Evolutionary conservation across 106 monocot species (phyloP).

Genomic region (Acorus gramineus): DNA sequence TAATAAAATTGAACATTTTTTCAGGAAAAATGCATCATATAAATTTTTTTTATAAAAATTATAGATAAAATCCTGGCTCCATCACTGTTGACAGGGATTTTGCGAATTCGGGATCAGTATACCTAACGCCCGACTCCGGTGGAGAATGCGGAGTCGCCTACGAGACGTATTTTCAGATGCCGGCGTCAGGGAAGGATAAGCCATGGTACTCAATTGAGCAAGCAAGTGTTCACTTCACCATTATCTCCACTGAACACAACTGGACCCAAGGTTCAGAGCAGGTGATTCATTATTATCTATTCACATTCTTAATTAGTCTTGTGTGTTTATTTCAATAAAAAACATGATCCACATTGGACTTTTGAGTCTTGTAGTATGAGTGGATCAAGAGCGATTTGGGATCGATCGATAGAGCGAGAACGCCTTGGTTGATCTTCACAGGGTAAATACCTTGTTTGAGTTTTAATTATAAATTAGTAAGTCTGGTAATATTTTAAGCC

Average conservation of each 20-base stretch:
- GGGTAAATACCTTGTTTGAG: conserved; percentile 3
- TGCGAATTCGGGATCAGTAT: conserved; percentile 3
- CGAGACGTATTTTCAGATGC: conserved; percentile 12
- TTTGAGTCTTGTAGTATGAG: conserved; percentile 1
- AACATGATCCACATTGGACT: neutral
- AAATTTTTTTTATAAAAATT: no score
- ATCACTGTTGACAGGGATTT: neutral
- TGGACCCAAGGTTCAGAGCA: conserved; percentile 10
- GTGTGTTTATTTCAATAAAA: neutral
- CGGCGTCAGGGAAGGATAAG: conserved; percentile 6
- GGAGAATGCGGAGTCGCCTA: conserved; percentile 19
- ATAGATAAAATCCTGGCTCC: no score
- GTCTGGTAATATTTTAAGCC: no score
- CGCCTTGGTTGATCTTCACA: conserved; percentile 12
- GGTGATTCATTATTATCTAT: conserved; percentile 8
- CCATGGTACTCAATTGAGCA: conserved; percentile 19
- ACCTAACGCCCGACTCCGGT: conserved; percentile 9
- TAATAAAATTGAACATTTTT: no score
- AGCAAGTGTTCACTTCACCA: conserved; percentile 13
- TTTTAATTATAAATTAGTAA: neutral
- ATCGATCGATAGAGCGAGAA: conserved; percentile 6
- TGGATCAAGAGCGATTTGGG: conserved; percentile 13
- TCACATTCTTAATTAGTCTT: no score
- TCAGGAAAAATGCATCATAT: no score
- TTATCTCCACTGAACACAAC: conserved; percentile 14